Conservation (phyloP, 495 filamentous ascomycete genomes). For the Penicillium flavigenum region DNA sequence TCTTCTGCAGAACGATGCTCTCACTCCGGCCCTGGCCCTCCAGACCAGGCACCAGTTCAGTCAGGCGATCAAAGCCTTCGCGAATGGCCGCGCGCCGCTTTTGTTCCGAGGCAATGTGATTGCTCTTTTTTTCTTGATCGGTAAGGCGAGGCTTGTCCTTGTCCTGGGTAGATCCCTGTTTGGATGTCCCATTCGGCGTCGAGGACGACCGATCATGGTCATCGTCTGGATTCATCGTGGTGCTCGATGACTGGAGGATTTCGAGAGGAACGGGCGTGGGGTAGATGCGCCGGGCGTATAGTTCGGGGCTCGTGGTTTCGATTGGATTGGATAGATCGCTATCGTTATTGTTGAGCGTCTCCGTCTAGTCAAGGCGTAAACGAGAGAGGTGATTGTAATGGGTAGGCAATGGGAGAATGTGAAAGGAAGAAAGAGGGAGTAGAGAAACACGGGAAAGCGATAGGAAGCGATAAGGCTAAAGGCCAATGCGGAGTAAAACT, state of each 20-base stretch:
- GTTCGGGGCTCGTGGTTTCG: background rate
- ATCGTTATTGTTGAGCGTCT: background rate
- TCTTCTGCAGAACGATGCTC: constrained; percentile 74
- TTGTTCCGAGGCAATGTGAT: constrained; percentile 87
- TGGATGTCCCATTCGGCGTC: constrained; percentile 63
- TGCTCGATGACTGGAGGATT: constrained; percentile 24
- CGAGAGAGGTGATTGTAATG: background rate
- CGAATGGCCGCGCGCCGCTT: constrained; percentile 85
- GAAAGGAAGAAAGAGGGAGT: background rate
- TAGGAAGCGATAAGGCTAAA: constrained; percentile 22
- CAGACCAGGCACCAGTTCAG: constrained; percentile 78
- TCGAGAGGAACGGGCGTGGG: constrained; percentile 16
- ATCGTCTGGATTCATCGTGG: constrained; percentile 32
- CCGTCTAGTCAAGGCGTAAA: background rate
- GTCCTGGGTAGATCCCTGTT: constrained; percentile 44
- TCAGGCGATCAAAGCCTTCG: constrained; percentile 80
- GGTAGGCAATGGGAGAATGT: constrained; percentile 4
- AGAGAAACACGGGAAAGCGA: constrained; percentile 6
- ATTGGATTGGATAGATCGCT: background rate
- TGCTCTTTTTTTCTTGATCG: constrained; percentile 85
- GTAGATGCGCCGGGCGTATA: constrained; percentile 21
- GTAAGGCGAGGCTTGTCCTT: constrained; percentile 75
- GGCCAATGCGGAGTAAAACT: constrained; percentile 27
- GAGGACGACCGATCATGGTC: constrained; percentile 40
- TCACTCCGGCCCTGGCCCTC: constrained; percentile 84